Conservation (phyloP, 2,329 filamentous ascomycete species). For the Talaromyces sp. region DNA sequence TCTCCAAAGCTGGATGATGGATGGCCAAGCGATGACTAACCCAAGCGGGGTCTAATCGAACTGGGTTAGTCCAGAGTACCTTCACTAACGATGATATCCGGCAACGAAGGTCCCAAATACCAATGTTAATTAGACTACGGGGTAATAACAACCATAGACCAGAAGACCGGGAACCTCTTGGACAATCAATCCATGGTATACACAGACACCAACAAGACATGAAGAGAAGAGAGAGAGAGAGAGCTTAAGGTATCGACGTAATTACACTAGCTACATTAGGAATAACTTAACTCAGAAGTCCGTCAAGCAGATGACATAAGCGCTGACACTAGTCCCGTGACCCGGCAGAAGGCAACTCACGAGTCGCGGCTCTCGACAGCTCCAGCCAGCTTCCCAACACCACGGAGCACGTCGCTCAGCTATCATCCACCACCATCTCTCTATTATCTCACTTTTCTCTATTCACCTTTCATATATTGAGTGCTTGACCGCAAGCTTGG, state of each 20-base stretch:
- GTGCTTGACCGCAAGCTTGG: not conserved
- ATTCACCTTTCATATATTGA: not conserved
- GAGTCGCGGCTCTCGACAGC: not conserved
- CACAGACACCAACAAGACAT: too few species aligned
- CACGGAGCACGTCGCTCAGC: not conserved
- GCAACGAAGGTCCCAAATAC: too few species aligned
- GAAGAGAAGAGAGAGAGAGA: not conserved
- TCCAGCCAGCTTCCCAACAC: constrained; percentile 5
- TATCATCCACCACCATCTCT: constrained; percentile 1
- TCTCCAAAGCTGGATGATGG: not conserved
- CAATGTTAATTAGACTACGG: too few species aligned
- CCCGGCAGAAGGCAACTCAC: constrained; percentile 1
- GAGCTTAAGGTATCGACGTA: not conserved
- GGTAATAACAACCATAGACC: too few species aligned
- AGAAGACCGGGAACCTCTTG: too few species aligned
- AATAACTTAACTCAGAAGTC: too few species aligned
- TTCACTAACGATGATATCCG: too few species aligned
- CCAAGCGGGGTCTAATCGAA: not conserved
- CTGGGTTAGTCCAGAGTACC: not conserved
- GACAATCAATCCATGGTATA: not conserved
- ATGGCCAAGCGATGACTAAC: not conserved
- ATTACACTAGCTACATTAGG: not conserved
- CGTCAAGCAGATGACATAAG: not conserved
- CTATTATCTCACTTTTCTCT: not conserved
- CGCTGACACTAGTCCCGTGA: not conserved